Evolutionary conservation across 208 protist species (phyloP).

Genomic region (Trypanosoma mega): DNA sequence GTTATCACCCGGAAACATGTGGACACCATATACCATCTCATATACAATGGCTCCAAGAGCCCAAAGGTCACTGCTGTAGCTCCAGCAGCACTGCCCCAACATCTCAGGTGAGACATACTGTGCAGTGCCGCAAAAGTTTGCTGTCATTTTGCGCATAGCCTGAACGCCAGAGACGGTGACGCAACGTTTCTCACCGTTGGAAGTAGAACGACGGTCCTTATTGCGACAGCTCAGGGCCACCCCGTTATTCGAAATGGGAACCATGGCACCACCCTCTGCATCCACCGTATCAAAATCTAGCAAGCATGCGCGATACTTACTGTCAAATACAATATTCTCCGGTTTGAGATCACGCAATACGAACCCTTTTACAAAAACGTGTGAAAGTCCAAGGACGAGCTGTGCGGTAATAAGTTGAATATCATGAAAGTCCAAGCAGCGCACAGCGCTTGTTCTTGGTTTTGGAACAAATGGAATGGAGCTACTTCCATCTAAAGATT

Average conservation of each 20-base stretch:
- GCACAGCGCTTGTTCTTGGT: constrained; percentile 25
- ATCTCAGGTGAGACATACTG: constrained; percentile 96
- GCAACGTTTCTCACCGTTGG: constrained; percentile 27
- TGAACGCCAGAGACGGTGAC: constrained; percentile 85
- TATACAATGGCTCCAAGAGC: constrained; percentile 93
- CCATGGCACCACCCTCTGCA: constrained; percentile 24
- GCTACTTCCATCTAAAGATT: no score
- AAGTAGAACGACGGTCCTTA: not conserved
- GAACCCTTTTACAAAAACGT: constrained; percentile 49
- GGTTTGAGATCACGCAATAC: constrained; percentile 91
- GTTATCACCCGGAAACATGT: constrained; percentile 76
- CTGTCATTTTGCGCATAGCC: constrained; percentile 65
- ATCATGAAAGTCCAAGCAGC: constrained; percentile 78
- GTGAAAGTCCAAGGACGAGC: constrained; percentile 61
- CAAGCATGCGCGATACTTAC: constrained; percentile 73
- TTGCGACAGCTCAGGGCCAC: constrained; percentile 30
- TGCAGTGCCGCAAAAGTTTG: constrained; percentile 90
- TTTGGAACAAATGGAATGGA: constrained; percentile 21
- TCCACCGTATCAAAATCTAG: constrained; percentile 91
- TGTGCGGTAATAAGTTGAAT: constrained; percentile 85
- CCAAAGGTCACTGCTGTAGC: constrained; percentile 94
- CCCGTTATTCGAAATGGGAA: constrained; percentile 53
- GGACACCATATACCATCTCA: constrained; percentile 84
- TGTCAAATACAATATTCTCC: constrained; percentile 86
- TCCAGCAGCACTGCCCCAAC: constrained; percentile 89